Conservation (phyloP, 2,329 filamentous ascomycete species). For the Fusarium sp. region DNA sequence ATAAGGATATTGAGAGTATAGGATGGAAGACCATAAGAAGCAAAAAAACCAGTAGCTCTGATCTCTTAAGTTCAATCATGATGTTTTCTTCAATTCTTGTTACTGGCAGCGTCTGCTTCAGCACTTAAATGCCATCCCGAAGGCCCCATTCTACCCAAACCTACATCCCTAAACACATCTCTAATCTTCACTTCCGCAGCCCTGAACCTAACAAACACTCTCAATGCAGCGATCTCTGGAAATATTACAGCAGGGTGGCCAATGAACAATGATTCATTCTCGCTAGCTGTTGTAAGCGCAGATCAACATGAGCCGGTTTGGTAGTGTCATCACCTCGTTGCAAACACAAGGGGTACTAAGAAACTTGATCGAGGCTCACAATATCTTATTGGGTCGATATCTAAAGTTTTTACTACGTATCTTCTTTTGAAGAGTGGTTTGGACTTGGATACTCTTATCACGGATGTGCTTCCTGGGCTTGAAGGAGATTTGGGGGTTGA, state of each 20-base stretch:
- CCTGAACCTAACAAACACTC: slow-evolving; percentile 41
- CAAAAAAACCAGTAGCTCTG: rapidly evolving
- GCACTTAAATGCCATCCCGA: slow-evolving; percentile 47
- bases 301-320: slow-evolving; percentile 50
- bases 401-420: slow-evolving; percentile 54
- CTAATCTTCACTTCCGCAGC: slow-evolving; percentile 46
- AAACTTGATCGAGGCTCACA: slow-evolving; percentile 51
- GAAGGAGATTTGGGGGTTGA: slow-evolving; percentile 40
- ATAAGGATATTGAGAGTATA: no score
- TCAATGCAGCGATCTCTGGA: slow-evolving; percentile 49
- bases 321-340: slow-evolving; percentile 55
- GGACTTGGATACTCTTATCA: slow-evolving; percentile 48
- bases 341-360: slow-evolving; percentile 51
- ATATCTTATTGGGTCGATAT: slow-evolving; percentile 56
- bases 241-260: slow-evolving; percentile 51
- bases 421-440: slow-evolving; percentile 52
- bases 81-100: not conserved
- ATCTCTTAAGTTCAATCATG: slow-evolving; percentile 5
- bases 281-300: slow-evolving; percentile 50
- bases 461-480: slow-evolving; percentile 51
- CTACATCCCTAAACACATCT: slow-evolving; percentile 41
- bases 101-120: not conserved
- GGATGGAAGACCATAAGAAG: not conserved
- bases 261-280: slow-evolving; percentile 53
- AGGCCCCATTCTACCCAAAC: slow-evolving; percentile 48